Evolutionary conservation across 495 filamentous ascomycete genomes (phyloP), one percentile per base, ranked within the genome.

Genomic region (Talaromyces borbonicus): DNA sequence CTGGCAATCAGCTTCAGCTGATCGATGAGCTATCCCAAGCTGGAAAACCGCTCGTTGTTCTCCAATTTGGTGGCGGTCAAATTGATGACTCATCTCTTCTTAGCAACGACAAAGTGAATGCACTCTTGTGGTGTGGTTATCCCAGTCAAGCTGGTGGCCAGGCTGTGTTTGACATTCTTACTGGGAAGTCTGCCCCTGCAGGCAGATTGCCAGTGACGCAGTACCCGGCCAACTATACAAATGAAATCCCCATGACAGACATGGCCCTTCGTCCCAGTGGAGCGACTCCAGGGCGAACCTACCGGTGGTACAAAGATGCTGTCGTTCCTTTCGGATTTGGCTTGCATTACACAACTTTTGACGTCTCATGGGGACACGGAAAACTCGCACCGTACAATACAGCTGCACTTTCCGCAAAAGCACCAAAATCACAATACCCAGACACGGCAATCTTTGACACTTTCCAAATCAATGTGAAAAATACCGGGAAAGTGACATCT

Each of bases 1-100:
- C 71, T 5, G 61, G 60, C 12, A 61, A 62, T 23, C 73, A 74
- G 48, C 56, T 77, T 12, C 69, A 69, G 20, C 58, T 80, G n/a
- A 73, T 79, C 45, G 53, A 52, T 0, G 52, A 71, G 47, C 59
- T 78, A 6, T 63, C 68, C 1, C 42, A 46, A 4, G 41, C 69
- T 1, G 63, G 61, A 5, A 79, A 78, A 46, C 72, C 75, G 12
- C 60, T 71, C 33, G 47, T 75, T 1, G 64, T 79, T 4, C 54
- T 77, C 0, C 69, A 76, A 49, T 68, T 74, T 57, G 73, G 73
- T 35, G 75, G 74, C 19, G 68, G 63, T 14, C 69, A 73, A 52
- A 22, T 77, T 12, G 74, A 80, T 52, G 65, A 72, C 55, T 66
- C 66, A 1, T 52, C 67, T 1, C 30, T 80, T 14, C 58, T 72